phyloP scores from a whole-genome alignment of 495 filamentous ascomycete species.

The Parathielavia appendiculata region DNA sequence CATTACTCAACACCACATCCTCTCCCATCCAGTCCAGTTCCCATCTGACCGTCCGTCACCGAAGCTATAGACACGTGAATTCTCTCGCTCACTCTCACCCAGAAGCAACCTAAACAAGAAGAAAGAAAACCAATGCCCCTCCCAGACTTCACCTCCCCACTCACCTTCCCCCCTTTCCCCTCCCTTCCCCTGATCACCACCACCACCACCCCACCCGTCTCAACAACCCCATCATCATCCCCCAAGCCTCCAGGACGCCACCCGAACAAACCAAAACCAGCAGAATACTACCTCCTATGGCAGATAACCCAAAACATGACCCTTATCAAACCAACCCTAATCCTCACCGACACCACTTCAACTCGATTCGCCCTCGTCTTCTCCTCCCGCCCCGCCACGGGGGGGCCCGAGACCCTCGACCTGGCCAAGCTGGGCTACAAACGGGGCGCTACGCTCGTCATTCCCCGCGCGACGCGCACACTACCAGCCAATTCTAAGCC shows the following conservation, averaged over 20 bases:
- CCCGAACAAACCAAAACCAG: neutral
- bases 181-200: conserved; percentile 16
- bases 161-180: conserved; percentile 30
- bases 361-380: conserved; percentile 40
- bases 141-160: conserved; percentile 30
- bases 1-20: neutral
- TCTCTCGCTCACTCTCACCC: neutral
- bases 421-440: conserved; percentile 28
- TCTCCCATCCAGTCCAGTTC: neutral
- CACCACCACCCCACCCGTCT: conserved; percentile 13
- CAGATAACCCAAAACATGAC: conserved; percentile 45
- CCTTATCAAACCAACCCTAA: conserved; percentile 44
- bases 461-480: conserved; percentile 31
- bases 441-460: conserved; percentile 32
- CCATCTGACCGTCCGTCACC: neutral
- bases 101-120: neutral
- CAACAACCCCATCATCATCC: too few species aligned
- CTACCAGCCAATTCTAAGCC: neutral
- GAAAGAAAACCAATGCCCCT: conserved; percentile 21
- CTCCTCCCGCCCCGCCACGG: conserved; percentile 24
- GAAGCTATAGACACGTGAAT: too few species aligned
- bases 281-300: conserved; percentile 37
- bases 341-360: conserved; percentile 31
- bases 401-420: conserved; percentile 23
- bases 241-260: conserved; percentile 11